Percentiles rank a stretch among this genome's conserved stretches.
These are phyloP conservation scores for Diaporthe sp. DNA, from an alignment of 2,329 filamentous ascomycete genomes.

Conservation along the genomic window DNA sequence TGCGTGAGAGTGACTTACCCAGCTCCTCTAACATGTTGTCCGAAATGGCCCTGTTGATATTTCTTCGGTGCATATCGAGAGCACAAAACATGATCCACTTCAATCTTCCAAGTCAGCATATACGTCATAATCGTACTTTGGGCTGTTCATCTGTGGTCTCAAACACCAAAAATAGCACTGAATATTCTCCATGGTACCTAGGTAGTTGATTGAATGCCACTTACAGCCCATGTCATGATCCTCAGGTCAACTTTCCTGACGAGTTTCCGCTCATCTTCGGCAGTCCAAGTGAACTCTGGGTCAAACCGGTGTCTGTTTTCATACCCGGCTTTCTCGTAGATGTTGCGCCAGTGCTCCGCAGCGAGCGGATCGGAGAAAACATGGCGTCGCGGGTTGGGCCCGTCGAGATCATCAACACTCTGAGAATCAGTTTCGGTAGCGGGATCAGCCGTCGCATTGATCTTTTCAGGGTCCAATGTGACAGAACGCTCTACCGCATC, in stretches of 20 bases:
- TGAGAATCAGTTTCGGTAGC: slow-evolving; percentile 1
- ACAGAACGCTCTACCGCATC: not conserved
- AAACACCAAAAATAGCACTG: too few species aligned
- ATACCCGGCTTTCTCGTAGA: slow-evolving; percentile 70
- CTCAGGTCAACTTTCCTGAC: slow-evolving; percentile 62
- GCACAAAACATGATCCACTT: slow-evolving; percentile 47
- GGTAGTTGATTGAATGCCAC: not conserved
- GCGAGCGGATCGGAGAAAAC: slow-evolving; percentile 58
- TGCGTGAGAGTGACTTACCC: slow-evolving; percentile 43
- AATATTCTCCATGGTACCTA: not conserved
- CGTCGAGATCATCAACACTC: not conserved
- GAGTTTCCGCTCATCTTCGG: slow-evolving; percentile 64
- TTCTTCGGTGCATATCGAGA: slow-evolving; percentile 47
- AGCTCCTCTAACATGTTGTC: slow-evolving; percentile 54
- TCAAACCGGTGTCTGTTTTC: slow-evolving; percentile 75
- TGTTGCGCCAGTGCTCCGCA: slow-evolving; percentile 65
- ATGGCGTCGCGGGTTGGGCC: slow-evolving; percentile 46
- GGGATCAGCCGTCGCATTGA: slow-evolving; percentile 6
- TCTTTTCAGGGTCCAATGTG: slow-evolving; percentile 17
- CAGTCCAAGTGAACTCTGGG: slow-evolving; percentile 66
- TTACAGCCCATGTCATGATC: slow-evolving; percentile 49
- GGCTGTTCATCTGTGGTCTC: not conserved
- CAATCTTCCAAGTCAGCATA: not conserved
- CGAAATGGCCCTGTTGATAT: slow-evolving; percentile 49
- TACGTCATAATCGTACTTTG: too few species aligned